Conservation (phyloP, 2,329 filamentous ascomycete species). For the Emericellopsis atlantica region DNA sequence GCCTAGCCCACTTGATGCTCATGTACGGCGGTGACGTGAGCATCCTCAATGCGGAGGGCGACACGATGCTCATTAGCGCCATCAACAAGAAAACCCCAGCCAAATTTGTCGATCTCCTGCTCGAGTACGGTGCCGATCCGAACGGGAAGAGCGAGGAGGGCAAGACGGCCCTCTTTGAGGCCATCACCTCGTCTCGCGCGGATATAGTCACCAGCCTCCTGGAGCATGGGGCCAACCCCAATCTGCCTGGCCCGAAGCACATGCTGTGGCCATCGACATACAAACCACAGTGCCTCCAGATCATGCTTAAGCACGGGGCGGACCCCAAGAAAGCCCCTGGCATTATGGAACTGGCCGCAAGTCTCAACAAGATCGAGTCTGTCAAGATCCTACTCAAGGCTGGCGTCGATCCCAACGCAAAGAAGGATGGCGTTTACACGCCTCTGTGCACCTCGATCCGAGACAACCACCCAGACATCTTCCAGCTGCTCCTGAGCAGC, state of each 20-base stretch:
- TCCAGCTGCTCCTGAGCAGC: constrained; percentile 42
- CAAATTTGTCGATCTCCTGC: constrained; percentile 42
- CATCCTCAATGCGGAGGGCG: constrained; percentile 38
- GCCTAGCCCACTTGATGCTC: constrained; percentile 46
- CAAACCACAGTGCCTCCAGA: constrained; percentile 42
- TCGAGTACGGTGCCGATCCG: constrained; percentile 45
- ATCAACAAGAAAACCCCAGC: constrained; percentile 46
- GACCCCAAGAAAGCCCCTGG: constrained; percentile 47
- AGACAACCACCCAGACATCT: constrained; percentile 49
- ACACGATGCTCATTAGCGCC: constrained; percentile 45
- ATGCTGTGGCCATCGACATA: constrained; percentile 54
- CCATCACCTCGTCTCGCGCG: constrained; percentile 40
- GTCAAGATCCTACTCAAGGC: constrained; percentile 43
- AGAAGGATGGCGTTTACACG: constrained; percentile 55
- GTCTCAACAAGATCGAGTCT: constrained; percentile 50
- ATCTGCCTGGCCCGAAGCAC: constrained; percentile 57
- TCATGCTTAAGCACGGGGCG: constrained; percentile 46
- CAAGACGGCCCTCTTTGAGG: constrained; percentile 50
- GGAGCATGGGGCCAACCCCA: constrained; percentile 50
- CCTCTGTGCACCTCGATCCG: constrained; percentile 57
- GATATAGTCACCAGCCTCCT: constrained; percentile 39
- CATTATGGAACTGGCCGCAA: constrained; percentile 50
- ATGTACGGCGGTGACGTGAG: constrained; percentile 49
- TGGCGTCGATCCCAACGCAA: constrained; percentile 46
- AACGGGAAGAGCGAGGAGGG: constrained; percentile 48